Evolutionary conservation across 164 flowering plant genomes (phyloP), one percentile per base, ranked within the genome.

Genomic region (Magnolia changhungtana): DNA sequence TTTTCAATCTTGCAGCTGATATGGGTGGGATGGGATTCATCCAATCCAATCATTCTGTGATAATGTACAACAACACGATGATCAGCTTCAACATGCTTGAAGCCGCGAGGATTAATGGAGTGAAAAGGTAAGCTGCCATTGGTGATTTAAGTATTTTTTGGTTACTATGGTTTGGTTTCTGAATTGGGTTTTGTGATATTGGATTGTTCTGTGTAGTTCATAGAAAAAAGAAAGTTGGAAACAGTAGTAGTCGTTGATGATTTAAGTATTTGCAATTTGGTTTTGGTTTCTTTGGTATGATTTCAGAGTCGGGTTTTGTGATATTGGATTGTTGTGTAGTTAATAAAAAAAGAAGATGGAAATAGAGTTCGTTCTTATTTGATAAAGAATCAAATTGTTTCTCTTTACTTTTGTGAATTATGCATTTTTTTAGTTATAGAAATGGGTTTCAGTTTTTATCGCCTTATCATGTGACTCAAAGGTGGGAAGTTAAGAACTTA

Each of bases 11-110:
- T 20, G 99, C 98, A 74, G 99, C 99, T 76, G 99, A 96, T 83
- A 96, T 96, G 99, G 99, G 99, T 76, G 99, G 99, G 37, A 96
- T 96, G 99, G 99, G 99, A 16, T 96, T 96, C 84, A 96, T 96
- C 70, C 99, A 96, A 86, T 96, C 99, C 74, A 96, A 96, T 78
- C 99, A 96, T 83, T 96, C 99, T 0, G 98, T 96, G 65, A 96
- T 96, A 70, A 91, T 96, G 96, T 96, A 93, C 61, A 96, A 96
- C 85, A 94, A 96, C 84, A 96, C 98, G 0, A 96, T 96, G 99
- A 96, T 96, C 84, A 94, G 99, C 79, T 91, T 96, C 84, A 96
- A 94, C 87, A 91, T 94, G 96, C 88, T 94, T 61, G 99, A 94
- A 83, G 98, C 99, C 65, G 84, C 94, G 1, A 88, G 98, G 81